Conservation (phyloP, 345 rosid genomes). For the Dipteronia sinensis region DNA sequence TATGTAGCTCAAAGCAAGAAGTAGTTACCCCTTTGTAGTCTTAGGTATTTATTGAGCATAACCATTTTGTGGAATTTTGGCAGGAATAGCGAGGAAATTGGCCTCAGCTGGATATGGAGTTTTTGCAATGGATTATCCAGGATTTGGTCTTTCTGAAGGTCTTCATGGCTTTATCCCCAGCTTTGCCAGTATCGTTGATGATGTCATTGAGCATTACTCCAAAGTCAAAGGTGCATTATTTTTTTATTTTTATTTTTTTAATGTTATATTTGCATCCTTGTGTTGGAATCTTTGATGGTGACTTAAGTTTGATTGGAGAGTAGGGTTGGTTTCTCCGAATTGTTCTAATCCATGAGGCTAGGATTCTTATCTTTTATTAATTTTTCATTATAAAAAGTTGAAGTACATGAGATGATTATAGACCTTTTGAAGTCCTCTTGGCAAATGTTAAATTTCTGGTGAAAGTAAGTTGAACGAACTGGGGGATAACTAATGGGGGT, state of each 20-base stretch:
- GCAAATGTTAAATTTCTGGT: background rate
- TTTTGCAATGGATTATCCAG: constrained; percentile 96
- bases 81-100: constrained; percentile 92
- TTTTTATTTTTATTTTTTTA: background rate
- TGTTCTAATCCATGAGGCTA: too few species aligned
- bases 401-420: background rate
- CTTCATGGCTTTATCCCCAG: constrained; percentile 82
- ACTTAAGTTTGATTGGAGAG: background rate
- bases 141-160: constrained; percentile 94
- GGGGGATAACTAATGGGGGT: background rate
- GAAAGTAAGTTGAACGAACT: background rate
- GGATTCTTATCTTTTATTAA: too few species aligned
- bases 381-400: too few species aligned
- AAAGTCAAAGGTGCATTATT: constrained; percentile 67
- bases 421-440: background rate
- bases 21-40: constrained; percentile 12
- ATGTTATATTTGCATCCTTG: background rate
- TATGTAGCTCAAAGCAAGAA: constrained; percentile 31
- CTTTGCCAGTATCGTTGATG: constrained; percentile 76
- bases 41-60: constrained; percentile 22
- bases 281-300: background rate
- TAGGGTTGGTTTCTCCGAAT: background rate
- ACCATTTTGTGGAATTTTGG: constrained; percentile 15
- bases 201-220: constrained; percentile 82
- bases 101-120: constrained; percentile 81